Evolutionary conservation across 2,329 filamentous ascomycete species (phyloP).

Genomic region (Cladosporium sp.): DNA sequence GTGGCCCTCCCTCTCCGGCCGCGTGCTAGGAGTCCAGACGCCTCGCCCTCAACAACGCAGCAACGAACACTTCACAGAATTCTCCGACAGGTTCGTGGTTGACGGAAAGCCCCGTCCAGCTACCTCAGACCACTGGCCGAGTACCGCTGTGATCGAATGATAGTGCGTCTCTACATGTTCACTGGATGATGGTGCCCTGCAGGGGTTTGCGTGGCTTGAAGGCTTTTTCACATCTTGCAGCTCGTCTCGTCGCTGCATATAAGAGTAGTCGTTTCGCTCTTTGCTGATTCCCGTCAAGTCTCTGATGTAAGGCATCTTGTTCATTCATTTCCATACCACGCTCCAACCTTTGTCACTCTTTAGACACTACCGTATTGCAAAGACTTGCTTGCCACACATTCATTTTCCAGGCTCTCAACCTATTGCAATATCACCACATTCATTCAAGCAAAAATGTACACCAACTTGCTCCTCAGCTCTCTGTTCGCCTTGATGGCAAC

Average conservation of each 20-base stretch:
- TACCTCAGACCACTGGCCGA: not conserved
- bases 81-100: not conserved
- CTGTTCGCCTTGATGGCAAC: slow-evolving; percentile 19
- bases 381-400: not conserved
- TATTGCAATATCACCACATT: slow-evolving; percentile 1
- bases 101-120: not conserved
- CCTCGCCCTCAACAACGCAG: not conserved
- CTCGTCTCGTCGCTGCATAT: not conserved
- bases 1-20: not conserved
- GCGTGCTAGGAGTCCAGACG: not conserved
- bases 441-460: slow-evolving; percentile 11
- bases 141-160: not conserved
- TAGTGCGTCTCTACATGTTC: not conserved
- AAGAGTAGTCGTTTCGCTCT: not conserved
- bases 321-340: not conserved
- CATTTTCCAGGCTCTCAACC: not conserved
- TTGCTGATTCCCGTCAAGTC: not conserved
- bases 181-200: not conserved
- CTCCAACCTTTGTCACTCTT: slow-evolving; percentile 9
- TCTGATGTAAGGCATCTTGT: not conserved
- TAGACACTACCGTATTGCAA: not conserved
- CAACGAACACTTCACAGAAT: not conserved
- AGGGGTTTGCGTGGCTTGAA: not conserved
- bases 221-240: not conserved
- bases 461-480: slow-evolving; percentile 13